Evolutionary conservation across 306 rosid genomes (phyloP).

Genomic region (Quillaja saponaria): DNA sequence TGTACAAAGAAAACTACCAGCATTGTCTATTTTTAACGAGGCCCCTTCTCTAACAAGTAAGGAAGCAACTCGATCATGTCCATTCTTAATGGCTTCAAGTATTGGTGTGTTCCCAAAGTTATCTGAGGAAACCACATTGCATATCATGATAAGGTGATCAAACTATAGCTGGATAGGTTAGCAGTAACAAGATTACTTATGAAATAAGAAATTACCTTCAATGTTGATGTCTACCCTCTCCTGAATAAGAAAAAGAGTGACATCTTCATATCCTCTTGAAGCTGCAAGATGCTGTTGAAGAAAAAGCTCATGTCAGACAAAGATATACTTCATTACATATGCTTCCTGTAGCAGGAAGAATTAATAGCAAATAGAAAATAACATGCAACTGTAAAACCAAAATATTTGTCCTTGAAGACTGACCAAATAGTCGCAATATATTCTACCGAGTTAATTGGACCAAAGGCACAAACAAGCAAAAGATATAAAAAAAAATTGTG

Average conservation of each 20-base stretch:
- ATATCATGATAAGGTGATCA: background rate
- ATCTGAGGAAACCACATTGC: slow-evolving; percentile 45
- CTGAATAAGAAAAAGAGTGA: slow-evolving; percentile 65
- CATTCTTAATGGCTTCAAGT: slow-evolving; percentile 85
- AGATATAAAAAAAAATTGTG: too few relatives aligned
- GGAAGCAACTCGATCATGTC: slow-evolving; percentile 71
- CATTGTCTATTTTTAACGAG: slow-evolving; percentile 56
- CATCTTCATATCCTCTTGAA: slow-evolving; percentile 79
- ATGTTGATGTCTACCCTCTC: slow-evolving; percentile 60
- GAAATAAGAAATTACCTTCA: slow-evolving; percentile 46
- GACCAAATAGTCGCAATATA: too few relatives aligned
- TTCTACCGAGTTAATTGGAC: too few relatives aligned
- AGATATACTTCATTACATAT: slow-evolving; percentile 4
- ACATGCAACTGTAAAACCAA: background rate
- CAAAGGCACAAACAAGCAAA: too few relatives aligned
- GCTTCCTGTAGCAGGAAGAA: background rate
- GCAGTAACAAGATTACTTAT: background rate
- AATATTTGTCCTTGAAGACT: background rate
- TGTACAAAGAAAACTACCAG: slow-evolving; percentile 68
- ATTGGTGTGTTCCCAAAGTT: slow-evolving; percentile 84
- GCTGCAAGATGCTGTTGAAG: slow-evolving; percentile 86
- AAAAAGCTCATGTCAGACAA: slow-evolving; percentile 31
- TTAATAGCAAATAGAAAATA: slow-evolving; percentile 10
- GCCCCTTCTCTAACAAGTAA: slow-evolving; percentile 80
- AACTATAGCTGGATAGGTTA: slow-evolving; percentile 1